These are phyloP conservation scores for Chaetomium strumarium DNA, from an alignment of 2,329 filamentous ascomycete species.

Conservation along the genomic window DNA sequence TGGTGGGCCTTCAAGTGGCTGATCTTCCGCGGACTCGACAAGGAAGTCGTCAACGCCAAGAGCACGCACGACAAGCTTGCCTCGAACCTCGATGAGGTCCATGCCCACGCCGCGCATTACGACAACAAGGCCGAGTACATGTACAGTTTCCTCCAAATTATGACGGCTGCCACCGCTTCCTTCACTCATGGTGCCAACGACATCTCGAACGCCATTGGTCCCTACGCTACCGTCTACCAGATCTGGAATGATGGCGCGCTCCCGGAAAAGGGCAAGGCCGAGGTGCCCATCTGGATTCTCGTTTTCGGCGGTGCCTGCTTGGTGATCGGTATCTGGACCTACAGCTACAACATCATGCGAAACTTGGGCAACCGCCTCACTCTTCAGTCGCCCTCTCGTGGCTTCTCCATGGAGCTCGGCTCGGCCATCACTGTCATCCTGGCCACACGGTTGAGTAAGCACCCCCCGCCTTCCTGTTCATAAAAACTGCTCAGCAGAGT, in stretches of 20 bases:
- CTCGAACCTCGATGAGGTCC: constrained; percentile 48
- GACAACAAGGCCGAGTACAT: constrained; percentile 57
- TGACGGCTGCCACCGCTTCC: constrained; percentile 56
- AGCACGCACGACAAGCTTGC: constrained; percentile 38
- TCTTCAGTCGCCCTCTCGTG: constrained; percentile 49
- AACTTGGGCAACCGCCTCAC: constrained; percentile 54
- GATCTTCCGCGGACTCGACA: constrained; percentile 43
- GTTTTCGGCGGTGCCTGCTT: constrained; percentile 29
- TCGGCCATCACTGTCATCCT: constrained; percentile 58
- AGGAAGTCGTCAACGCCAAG: constrained; percentile 36
- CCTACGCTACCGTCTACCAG: constrained; percentile 57
- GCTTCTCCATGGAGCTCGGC: constrained; percentile 53
- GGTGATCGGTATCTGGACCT: constrained; percentile 53
- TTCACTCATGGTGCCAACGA: constrained; percentile 65
- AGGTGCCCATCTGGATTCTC: constrained; percentile 56
- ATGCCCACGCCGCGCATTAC: constrained; percentile 53
- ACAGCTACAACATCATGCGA: constrained; percentile 59
- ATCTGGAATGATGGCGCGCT: constrained; percentile 49
- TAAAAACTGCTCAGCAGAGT: too few species aligned
- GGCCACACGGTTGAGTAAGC: constrained; percentile 52
- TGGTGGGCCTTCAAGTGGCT: constrained; percentile 41
- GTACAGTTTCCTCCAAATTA: constrained; percentile 54
- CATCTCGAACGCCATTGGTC: constrained; percentile 57
- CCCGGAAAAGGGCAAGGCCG: constrained; percentile 34
- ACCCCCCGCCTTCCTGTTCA: too few species aligned